Evolutionary conservation across 805 yeast species (phyloP), one percentile per base, ranked within the genome.

Genomic region (Cyberlindnera suaveolens): DNA sequence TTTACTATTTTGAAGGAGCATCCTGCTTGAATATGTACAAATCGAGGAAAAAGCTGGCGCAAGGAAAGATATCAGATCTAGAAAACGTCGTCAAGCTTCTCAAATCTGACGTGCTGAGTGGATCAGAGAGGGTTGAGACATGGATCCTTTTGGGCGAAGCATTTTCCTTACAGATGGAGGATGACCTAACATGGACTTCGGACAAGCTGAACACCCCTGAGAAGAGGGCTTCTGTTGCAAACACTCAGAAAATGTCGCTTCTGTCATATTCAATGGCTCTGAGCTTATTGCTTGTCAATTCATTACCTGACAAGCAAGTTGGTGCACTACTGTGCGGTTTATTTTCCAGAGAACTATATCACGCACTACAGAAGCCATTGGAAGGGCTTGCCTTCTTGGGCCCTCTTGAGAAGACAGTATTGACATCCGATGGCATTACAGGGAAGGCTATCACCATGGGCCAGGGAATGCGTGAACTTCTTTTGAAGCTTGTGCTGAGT

Each of bases 131-230:
- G 27, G 71, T 82, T 38, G 99, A 93, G 61, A 78, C 86, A 8
- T 93, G 99, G 99, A 67, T 79, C 34, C 70, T 87, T 1, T 60
- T 93, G 13, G 96, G 95, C 0, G 88, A 82, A 56, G 80, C 91
- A 0, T 89, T 74, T 52, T 81, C 89, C 0, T 80, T 70, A 44
- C 65, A 85, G 34, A 95, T 84, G 0, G 97, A 91, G 50, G 96
- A 89, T 60, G 96, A 87, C 49, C 63, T 93, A 43, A 78, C 86
- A n/a, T 88, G 96, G 95, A 85, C 91, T 1, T 80, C 96, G 0
- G 96, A 90, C 53, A 85, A 85, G 54, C 63, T 88, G 31, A 81
- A 81, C 40, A 69, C 75, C 0, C 56, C 70, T 0, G 93, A 84
- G 6, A 71, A 80, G 47, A 82, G 82, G 54, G 64, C 64, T 4